Base-by-base conservation (phyloP, 2,329 filamentous ascomycete species). In the Fusarium mangiferae region DNA sequence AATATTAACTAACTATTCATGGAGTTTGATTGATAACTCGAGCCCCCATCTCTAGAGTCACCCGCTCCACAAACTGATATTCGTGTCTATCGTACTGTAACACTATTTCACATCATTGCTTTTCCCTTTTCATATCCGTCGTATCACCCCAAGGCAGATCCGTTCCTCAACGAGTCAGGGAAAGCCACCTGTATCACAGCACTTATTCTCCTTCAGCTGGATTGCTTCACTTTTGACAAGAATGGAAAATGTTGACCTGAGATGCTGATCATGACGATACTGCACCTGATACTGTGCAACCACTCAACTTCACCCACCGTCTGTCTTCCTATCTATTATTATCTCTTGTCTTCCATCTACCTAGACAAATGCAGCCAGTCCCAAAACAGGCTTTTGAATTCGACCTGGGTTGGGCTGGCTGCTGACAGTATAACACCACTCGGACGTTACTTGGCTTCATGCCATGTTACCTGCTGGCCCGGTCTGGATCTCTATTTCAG, bases 401-500 rank as follows among this genome's bases (percentile, higher is more conserved):
- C 56, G 35, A 51, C n/a, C 46, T 66, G 60, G 59, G 62, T 59
- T 55, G 35, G 35, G 24, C 20, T 44, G 58, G 49, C 36, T 66
- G 55, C 70, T 74, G 62, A 68, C 54, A 42, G 36, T 45, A 52
- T 51, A 51, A 44, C 48, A 60, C 46, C 41, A 35, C 54, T 35
- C 28, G n/a, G 28, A 52, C 24, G 15, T 39, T 66, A 54, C 68
- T 48, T 55, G 68, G 56, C 68, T 65, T 72, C 45, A 69, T 56
- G 60, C 54, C 49, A 62, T 70, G 66, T 63, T 64, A 42, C 44
- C 46, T 68, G 42, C 36, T 63, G 62, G 63, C 46, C 58, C 35
- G 65, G 72, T 64, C 72, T 75, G 66, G 73, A 75, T 70, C 72
- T 75, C 45, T 66, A 62, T 60, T 67, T 60, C 59, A 68, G 66